phyloP scores from a whole-genome alignment of 192 early-diverging fungal species.

The Ambispora gerdemannii region DNA sequence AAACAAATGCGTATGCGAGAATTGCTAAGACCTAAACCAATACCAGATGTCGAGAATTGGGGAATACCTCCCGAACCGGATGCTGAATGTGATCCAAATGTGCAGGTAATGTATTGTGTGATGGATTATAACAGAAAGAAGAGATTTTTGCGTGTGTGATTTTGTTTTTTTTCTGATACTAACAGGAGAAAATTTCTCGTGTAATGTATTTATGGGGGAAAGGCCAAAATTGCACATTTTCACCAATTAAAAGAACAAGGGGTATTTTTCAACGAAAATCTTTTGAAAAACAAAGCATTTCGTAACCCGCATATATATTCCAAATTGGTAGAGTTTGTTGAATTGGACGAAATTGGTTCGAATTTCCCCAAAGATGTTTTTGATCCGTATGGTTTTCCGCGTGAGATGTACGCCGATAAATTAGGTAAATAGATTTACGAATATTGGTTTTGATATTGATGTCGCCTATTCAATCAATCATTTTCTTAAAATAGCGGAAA shows the following conservation, averaged over 20 bases:
- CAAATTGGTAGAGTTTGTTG: conserved; percentile 80
- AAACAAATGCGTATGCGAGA: conserved; percentile 29
- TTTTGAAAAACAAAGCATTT: conserved; percentile 83
- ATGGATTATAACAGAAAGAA: too few species aligned
- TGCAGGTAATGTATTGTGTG: conserved; percentile 56
- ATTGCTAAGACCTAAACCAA: conserved; percentile 46
- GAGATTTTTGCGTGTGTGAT: not conserved
- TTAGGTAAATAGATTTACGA: conserved; percentile 46
- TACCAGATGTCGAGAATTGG: conserved; percentile 51
- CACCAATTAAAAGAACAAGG: conserved; percentile 60
- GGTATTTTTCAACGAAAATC: conserved; percentile 74
- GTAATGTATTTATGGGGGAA: conserved; percentile 7
- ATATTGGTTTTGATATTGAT: not conserved
- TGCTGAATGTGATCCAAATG: conserved; percentile 54
- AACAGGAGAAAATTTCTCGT: not conserved
- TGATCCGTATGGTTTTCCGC: conserved; percentile 65
- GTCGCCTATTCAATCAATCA: conserved; percentile 18
- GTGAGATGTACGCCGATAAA: conserved; percentile 56
- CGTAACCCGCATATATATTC: conserved; percentile 89
- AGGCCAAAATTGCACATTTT: conserved; percentile 79
- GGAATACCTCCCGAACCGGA: conserved; percentile 57
- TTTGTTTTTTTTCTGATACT: not conserved
- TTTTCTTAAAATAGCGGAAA: conserved; percentile 29
- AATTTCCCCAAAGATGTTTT: conserved; percentile 71
- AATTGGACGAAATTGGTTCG: conserved; percentile 77